These are phyloP conservation scores for Microbotryomycetes sp. DNA, from an alignment of 1,284 basidiomycete species.

Conservation along the genomic window DNA sequence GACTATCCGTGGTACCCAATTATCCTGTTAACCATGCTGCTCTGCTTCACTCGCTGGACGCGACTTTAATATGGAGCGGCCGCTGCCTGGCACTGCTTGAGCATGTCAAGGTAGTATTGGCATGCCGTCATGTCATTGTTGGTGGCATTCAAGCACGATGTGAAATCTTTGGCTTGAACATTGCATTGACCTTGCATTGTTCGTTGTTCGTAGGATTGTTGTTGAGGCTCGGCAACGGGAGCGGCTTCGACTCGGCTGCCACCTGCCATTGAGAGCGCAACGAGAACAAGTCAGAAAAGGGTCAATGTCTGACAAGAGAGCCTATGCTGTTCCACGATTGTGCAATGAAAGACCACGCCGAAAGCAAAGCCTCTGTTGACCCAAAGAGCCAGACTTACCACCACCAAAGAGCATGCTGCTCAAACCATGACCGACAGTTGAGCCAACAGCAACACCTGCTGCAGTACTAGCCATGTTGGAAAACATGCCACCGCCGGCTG, in stretches of 20 bases:
- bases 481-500: slow-evolving; percentile 17
- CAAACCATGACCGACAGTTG: slow-evolving; percentile 52
- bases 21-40: too few species aligned
- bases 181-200: slow-evolving; percentile 46
- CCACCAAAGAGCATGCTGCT: slow-evolving; percentile 53
- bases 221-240: slow-evolving; percentile 42
- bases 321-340: too few species aligned
- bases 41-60: not conserved
- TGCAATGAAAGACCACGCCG: too few species aligned
- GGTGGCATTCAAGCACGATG: slow-evolving; percentile 49
- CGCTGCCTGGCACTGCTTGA: slow-evolving; percentile 49
- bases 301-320: too few species aligned
- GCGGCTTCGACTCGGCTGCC: slow-evolving; percentile 33
- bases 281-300: slow-evolving; percentile 21
- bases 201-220: slow-evolving; percentile 32
- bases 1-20: too few species aligned
- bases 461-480: slow-evolving; percentile 49
- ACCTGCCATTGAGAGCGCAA: slow-evolving; percentile 31
- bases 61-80: slow-evolving; percentile 44
- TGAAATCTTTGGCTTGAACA: slow-evolving; percentile 52
- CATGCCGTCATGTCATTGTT: slow-evolving; percentile 51
- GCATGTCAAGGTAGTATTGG: slow-evolving; percentile 50
- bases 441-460: slow-evolving; percentile 51
- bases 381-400: too few species aligned
- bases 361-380: too few species aligned